Evolutionary conservation across 2,329 filamentous ascomycete genomes (phyloP), one percentile per base, ranked within the genome.

Genomic region (Arthrocladium fulminans): DNA sequence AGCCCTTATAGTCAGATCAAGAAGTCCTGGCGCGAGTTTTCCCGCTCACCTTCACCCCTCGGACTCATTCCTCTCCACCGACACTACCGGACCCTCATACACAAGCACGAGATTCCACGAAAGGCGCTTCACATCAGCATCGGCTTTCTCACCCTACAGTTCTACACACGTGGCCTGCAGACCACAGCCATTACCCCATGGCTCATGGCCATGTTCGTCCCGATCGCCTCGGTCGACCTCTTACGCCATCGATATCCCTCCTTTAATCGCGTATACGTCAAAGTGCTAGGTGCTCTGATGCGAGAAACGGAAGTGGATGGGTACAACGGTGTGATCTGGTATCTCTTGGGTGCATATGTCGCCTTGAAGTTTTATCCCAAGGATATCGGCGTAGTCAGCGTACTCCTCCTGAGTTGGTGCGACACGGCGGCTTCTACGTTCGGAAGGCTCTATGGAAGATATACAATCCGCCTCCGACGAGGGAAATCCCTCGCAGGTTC

Each of bases 301-400:
- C 86, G 92, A 47, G 92, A 98, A 71, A 92, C 85, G 55, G 92
- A 98, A 69, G 94, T 90, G 58, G 76, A 83, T 41, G 87, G 88
- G 45, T 98, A 88, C 75, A 98, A 98, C 64, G 92, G 92, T 45
- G 90, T 97, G 57, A 94, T 98, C 57, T 96, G 86, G 73, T 98
- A 97, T 67, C 79, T 98, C 8, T 77, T 96, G 6, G 92, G 92
- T 49, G 83, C 88, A 23, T 96, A 88, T 81, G 75, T 82, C 25
- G 88, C 90, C 13, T 78, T 97, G 56, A 80, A 80, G 57, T 88
- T 87, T 65, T 88, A 94, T 65, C 88, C 89, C 54, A 98, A 97
- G 70, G 92, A 98, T 60, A 78, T 98, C 20, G 88, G 84, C 6
- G 84, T 94, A 42, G 84, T 97, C 73, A 83, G 85, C 52, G 84